A percentile compares a stretch with the other conserved stretches of the same genome.
Evolutionary conservation across 176 grass and related monocot genomes (phyloP).

Genomic region (Stipa capillata): DNA sequence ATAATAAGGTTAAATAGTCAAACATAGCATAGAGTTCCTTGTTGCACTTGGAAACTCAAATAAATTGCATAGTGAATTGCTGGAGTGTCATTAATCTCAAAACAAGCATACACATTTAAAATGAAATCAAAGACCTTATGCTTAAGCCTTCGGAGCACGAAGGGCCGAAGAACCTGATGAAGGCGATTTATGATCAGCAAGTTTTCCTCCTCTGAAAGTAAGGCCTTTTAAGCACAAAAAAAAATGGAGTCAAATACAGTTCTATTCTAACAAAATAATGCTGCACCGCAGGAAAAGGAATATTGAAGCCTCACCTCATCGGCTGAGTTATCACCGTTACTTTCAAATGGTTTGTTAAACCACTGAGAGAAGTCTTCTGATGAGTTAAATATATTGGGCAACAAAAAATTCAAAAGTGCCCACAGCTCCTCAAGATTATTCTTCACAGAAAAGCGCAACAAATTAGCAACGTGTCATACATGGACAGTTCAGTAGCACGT

Average conservation of each 20-base stretch:
- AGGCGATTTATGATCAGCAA: constrained; percentile 99
- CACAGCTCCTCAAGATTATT: constrained; percentile 99
- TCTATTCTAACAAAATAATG: constrained; percentile 6
- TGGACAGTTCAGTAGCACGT: neutral
- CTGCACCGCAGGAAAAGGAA: neutral
- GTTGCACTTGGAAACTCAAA: neutral
- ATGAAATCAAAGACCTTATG: constrained; percentile 68
- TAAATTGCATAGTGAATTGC: neutral
- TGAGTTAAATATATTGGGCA: constrained; percentile 98
- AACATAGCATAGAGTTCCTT: neutral
- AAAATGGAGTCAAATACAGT: neutral
- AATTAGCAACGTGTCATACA: constrained; percentile 35
- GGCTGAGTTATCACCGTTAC: constrained; percentile 69
- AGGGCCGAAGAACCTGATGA: constrained; percentile 99
- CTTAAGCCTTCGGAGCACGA: constrained; percentile 97
- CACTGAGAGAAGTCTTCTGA: constrained; percentile 98
- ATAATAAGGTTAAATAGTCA: neutral
- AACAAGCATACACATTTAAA: constrained; percentile 21
- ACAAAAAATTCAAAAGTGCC: constrained; percentile 96
- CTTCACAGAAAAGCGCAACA: constrained; percentile 43
- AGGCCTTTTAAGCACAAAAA: constrained; percentile 52
- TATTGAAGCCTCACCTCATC: constrained; percentile 61
- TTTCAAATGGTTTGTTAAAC: constrained; percentile 99
- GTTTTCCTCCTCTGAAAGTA: constrained; percentile 99
- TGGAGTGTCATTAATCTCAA: neutral